phyloP scores from a whole-genome alignment of 805 yeast species.

The Cyberlindnera lachancei region DNA sequence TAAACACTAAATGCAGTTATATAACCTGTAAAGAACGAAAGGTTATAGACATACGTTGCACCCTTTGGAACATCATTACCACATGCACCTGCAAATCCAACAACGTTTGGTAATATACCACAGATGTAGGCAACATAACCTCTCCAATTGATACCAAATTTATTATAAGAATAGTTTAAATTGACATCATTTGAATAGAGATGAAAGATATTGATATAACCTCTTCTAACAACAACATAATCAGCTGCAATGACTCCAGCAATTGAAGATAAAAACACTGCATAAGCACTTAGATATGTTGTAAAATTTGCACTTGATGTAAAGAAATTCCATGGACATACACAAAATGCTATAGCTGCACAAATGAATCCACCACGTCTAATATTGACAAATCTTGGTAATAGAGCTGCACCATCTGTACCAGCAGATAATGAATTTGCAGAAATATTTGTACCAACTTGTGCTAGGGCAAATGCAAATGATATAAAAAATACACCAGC shows the following conservation, averaged over 20 bases:
- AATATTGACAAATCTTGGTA: constrained; percentile 61
- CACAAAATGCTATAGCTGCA: constrained; percentile 60
- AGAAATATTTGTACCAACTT: constrained; percentile 70
- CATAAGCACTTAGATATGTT: constrained; percentile 71
- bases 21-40: constrained; percentile 77
- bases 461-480: constrained; percentile 65
- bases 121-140: constrained; percentile 73
- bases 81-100: constrained; percentile 82
- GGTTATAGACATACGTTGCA: constrained; percentile 64
- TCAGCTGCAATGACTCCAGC: constrained; percentile 71
- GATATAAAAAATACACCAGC: constrained; percentile 78
- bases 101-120: constrained; percentile 78
- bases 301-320: constrained; percentile 67
- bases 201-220: constrained; percentile 56
- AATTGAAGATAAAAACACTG: constrained; percentile 76
- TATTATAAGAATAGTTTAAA: constrained; percentile 52
- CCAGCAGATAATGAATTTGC: constrained; percentile 71
- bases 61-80: constrained; percentile 71
- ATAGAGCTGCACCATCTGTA: constrained; percentile 60
- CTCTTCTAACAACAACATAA: constrained; percentile 68
- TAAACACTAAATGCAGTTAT: constrained; percentile 49
- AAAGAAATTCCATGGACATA: constrained; percentile 81
- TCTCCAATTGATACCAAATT: constrained; percentile 72
- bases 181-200: constrained; percentile 43
- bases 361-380: constrained; percentile 78